phyloP scores from a whole-genome alignment of 2,329 filamentous ascomycete species.

The Cladosporium oxysporum region DNA sequence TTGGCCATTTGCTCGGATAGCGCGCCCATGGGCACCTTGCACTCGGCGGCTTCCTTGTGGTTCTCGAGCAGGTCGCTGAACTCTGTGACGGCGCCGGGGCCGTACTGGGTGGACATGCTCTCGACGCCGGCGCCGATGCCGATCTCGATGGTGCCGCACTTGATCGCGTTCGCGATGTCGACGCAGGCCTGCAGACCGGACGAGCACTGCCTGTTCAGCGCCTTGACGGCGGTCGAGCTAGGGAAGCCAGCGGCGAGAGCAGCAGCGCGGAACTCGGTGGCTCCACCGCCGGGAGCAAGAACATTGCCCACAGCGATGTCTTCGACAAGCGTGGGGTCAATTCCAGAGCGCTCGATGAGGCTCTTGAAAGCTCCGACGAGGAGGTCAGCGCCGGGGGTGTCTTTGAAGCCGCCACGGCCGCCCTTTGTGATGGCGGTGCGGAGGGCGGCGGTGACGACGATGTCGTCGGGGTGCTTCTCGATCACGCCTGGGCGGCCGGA shows the following conservation, averaged over 20 bases:
- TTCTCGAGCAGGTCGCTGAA: constrained; percentile 87
- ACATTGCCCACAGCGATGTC: constrained; percentile 92
- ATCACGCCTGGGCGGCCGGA: constrained; percentile 48
- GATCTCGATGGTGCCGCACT: constrained; percentile 88
- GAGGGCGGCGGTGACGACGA: constrained; percentile 90
- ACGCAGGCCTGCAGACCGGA: constrained; percentile 89
- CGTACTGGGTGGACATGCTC: constrained; percentile 93
- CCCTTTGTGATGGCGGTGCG: constrained; percentile 91
- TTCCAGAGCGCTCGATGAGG: constrained; percentile 79
- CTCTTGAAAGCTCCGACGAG: constrained; percentile 80
- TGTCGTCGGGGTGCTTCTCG: constrained; percentile 62
- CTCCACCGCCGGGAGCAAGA: constrained; percentile 87
- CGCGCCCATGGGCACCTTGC: constrained; percentile 96
- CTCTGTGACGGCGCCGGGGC: constrained; percentile 83
- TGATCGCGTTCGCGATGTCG: constrained; percentile 92
- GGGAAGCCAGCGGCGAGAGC: constrained; percentile 89
- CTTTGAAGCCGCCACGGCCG: constrained; percentile 92
- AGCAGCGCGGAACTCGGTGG: constrained; percentile 94
- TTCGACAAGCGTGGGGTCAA: constrained; percentile 85
- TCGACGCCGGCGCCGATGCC: constrained; percentile 94
- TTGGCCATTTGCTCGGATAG: constrained; percentile 94
- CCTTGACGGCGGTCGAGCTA: constrained; percentile 78
- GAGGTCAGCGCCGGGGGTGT: constrained; percentile 85
- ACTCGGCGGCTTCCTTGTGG: constrained; percentile 82
- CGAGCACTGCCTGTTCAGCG: constrained; percentile 91